These are phyloP conservation scores for Iris pallida DNA, from an alignment of 116 monocot species.

Conservation along the genomic window DNA sequence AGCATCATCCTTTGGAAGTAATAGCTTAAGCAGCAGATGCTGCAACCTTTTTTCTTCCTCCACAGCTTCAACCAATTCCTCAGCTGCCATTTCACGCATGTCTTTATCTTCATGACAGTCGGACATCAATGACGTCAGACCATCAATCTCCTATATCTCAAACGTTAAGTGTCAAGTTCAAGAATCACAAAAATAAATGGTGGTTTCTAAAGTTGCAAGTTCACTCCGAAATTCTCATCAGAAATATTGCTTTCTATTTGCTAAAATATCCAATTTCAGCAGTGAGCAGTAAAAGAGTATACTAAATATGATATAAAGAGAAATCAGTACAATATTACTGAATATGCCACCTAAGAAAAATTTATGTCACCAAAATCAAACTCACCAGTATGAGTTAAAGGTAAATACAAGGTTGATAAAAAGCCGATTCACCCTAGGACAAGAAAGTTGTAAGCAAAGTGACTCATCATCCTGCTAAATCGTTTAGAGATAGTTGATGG, in stretches of 20 bases:
- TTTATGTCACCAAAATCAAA: too few species aligned
- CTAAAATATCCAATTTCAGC: neutral
- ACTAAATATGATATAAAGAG: too few species aligned
- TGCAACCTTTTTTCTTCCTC: slow-evolving; percentile 65
- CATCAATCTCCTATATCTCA: slow-evolving; percentile 68
- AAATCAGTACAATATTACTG: too few species aligned
- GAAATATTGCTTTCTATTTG: neutral
- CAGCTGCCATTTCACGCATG: slow-evolving; percentile 67
- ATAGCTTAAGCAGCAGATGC: slow-evolving; percentile 54
- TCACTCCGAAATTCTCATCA: too few species aligned
- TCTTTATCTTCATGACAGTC: slow-evolving; percentile 83
- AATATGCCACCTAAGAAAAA: too few species aligned
- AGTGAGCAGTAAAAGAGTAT: neutral
- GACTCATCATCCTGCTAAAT: too few species aligned
- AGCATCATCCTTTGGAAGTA: slow-evolving; percentile 97
- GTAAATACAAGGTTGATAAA: too few species aligned
- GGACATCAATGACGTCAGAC: slow-evolving; percentile 56
- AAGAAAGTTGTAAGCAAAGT: too few species aligned
- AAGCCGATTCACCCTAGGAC: too few species aligned
- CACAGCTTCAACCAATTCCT: slow-evolving; percentile 59
- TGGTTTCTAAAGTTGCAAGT: neutral
- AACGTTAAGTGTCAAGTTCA: slow-evolving; percentile 1
- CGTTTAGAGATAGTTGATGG: too few species aligned
- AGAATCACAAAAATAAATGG: neutral
- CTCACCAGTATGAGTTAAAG: too few species aligned